These are phyloP conservation scores for Pythium oligandrum DNA, from an alignment of 352 stramenopile genomes.

Conservation along the genomic window DNA sequence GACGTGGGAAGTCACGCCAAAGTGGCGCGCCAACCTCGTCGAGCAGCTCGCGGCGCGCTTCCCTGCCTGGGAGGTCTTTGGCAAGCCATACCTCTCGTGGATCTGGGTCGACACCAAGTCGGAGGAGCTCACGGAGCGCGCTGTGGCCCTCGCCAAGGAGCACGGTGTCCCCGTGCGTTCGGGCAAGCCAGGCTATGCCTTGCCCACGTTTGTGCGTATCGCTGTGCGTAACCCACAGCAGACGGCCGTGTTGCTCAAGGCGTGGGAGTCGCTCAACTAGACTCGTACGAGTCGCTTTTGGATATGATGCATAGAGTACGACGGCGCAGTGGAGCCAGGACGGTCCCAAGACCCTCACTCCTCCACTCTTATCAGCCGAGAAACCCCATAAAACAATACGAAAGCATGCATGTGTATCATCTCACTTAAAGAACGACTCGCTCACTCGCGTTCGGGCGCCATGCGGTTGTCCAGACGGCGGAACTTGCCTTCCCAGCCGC, in stretches of 20 bases:
- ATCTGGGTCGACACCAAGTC: slow-evolving; percentile 87
- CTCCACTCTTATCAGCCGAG: no score
- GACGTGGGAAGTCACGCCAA: slow-evolving; percentile 81
- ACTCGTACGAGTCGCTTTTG: background rate
- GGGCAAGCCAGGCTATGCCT: slow-evolving; percentile 84
- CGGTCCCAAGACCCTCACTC: no score
- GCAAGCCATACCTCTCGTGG: slow-evolving; percentile 80
- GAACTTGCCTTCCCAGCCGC: slow-evolving; percentile 83
- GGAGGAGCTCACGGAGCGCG: slow-evolving; percentile 37
- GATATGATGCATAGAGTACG: no score
- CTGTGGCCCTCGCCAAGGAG: slow-evolving; percentile 71
- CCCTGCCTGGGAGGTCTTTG: slow-evolving; percentile 61
- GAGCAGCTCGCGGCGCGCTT: slow-evolving; percentile 51
- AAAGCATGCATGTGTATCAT: no score
- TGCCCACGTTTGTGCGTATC: slow-evolving; percentile 81
- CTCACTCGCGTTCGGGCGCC: slow-evolving; percentile 45
- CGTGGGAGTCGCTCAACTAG: slow-evolving; percentile 65
- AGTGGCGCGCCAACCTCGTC: slow-evolving; percentile 68
- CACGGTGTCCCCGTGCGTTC: slow-evolving; percentile 84
- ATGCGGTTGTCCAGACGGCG: slow-evolving; percentile 70
- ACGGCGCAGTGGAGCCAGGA: no score
- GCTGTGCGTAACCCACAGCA: slow-evolving; percentile 73
- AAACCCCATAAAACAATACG: no score
- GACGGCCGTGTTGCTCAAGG: slow-evolving; percentile 64
- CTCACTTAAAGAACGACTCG: background rate